Evolutionary conservation across 305 asterid species (phyloP), one percentile per base, ranked within the genome.

Genomic region (Fraxinus xanthoxyloides): DNA sequence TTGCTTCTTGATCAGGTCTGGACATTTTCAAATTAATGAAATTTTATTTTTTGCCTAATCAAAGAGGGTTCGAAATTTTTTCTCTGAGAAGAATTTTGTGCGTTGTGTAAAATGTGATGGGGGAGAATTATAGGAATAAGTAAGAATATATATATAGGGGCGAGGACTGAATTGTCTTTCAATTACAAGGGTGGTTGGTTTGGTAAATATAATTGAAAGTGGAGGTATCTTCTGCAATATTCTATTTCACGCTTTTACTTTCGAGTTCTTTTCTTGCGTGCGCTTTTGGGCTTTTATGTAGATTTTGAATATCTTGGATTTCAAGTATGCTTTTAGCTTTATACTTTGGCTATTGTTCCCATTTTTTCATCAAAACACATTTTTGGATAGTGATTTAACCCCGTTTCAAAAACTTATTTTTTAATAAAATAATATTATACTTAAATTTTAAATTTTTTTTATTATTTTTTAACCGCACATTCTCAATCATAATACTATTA

Each of bases 1-100:
- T 90, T 67, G 89, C 90, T 85, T 91, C 97, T 79, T 87, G 95
- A 92, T 89, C 90, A 85, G 92, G 92, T 81, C 85, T 90, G 85
- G 86, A 92, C 99, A 95, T 95, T 82, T 65, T 67, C 56, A 67
- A 30, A 67, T 26, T 30, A 65, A 67, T 67, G 17, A 67, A 67
- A 67, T 1, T 32, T 26, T 26, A 24, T 26, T 5, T 9, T 65
- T 65, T 26, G 4, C n/a, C 73, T 12, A 67, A 67, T 26, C 7
- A 13, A 67, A 2, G 70, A 61, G 31, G 36, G 21, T 28, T 30
- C 3, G 12, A 67, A 38, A 77, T 76, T 32, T 21, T 32, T 34
- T 26, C 69, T 43, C 26, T 36, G n/a, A 65, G 5, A 13, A 67
- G 74, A 67, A 34, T 59, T 70, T 79, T 19, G 30, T 74, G 63